A percentile compares a stretch with the other conserved stretches of the same genome.
Evolutionary conservation across 2,329 filamentous ascomycete species (phyloP).

Genomic region (Emmonsia crescens): DNA sequence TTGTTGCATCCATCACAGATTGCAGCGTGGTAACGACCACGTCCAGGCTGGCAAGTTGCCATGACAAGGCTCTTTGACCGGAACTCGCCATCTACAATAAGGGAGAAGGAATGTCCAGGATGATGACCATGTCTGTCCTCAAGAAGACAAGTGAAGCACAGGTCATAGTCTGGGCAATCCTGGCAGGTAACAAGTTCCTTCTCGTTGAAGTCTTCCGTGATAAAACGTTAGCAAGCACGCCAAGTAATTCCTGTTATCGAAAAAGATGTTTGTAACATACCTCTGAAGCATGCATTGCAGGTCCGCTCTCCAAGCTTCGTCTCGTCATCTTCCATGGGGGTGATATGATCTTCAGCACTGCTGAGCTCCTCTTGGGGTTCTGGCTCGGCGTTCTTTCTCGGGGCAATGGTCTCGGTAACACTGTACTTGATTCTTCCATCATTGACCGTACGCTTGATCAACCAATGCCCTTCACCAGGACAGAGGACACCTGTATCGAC

Average conservation of each 20-base stretch:
- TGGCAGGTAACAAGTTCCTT: conserved; percentile 75
- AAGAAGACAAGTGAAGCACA: conserved; percentile 74
- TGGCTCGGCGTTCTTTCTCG: conserved; percentile 37
- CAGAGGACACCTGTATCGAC: conserved; percentile 67
- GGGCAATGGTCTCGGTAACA: conserved; percentile 61
- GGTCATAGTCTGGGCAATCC: conserved; percentile 78
- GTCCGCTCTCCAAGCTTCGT: conserved; percentile 6
- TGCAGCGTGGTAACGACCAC: conserved; percentile 71
- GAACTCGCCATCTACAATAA: conserved; percentile 28
- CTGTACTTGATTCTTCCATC: conserved; percentile 73
- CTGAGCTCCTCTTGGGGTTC: conserved; percentile 1
- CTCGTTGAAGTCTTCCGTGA: conserved; percentile 54
- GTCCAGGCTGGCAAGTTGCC: conserved; percentile 63
- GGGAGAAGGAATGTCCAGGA: conserved; percentile 68
- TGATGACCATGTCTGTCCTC: conserved; percentile 78
- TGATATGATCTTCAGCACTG: not conserved
- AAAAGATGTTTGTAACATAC: conserved; percentile 28
- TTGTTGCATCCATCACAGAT: conserved; percentile 91
- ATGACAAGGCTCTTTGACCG: conserved; percentile 53
- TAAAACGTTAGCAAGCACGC: conserved; percentile 16
- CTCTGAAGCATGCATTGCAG: conserved; percentile 55
- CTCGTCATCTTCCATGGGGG: not conserved
- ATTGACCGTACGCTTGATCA: conserved; percentile 80
- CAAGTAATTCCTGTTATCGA: not conserved
- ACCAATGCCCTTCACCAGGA: conserved; percentile 70